Conservation (phyloP, 2,329 filamentous ascomycete genomes). For the Stagonosporopsis cucurbitacearum region DNA sequence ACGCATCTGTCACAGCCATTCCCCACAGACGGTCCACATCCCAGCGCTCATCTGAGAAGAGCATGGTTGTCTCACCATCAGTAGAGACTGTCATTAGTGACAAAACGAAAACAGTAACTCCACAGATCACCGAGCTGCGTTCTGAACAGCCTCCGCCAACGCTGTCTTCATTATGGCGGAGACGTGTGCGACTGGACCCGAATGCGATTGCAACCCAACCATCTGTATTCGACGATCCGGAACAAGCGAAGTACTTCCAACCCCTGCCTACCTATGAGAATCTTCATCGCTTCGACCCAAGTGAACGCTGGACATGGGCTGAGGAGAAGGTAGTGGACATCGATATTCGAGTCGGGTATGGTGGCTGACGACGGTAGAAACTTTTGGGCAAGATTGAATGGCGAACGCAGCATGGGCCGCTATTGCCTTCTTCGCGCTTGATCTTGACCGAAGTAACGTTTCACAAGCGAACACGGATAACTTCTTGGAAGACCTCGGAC, state of each 20-base stretch:
- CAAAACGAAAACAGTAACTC: not conserved
- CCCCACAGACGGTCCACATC: not conserved
- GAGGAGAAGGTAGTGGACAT: not conserved
- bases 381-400: not conserved
- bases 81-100: not conserved
- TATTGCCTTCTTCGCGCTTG: not conserved
- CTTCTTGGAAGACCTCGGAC: not conserved
- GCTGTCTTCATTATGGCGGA: not conserved
- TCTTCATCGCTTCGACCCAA: not conserved
- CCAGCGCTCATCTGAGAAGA: not conserved
- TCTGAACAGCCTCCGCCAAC: not conserved
- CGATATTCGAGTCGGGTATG: not conserved
- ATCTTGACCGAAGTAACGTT: not conserved
- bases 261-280: not conserved
- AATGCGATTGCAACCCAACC: not conserved
- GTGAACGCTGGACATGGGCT: not conserved
- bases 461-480: not conserved
- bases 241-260: not conserved
- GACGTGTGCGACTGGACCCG: not conserved
- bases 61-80: not conserved
- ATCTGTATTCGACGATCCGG: not conserved
- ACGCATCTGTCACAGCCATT: not conserved
- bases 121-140: not conserved
- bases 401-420: not conserved
- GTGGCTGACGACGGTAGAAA: not conserved